Percentiles rank a stretch among this genome's conserved stretches.
These are phyloP conservation scores for Candida silvicultrix DNA, from an alignment of 805 yeast genomes.

Conservation along the genomic window DNA sequence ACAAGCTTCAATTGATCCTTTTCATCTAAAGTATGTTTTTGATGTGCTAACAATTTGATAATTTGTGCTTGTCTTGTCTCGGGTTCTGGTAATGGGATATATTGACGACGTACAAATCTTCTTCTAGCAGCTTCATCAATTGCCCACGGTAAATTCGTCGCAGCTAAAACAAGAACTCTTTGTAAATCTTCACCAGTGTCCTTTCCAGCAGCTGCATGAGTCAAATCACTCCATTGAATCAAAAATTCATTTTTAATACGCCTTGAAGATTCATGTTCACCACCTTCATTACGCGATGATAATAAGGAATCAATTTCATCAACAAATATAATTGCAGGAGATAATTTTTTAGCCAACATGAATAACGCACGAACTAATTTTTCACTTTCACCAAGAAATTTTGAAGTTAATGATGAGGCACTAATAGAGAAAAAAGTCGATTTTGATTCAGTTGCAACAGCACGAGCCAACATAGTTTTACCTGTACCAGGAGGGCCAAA, in stretches of 20 bases:
- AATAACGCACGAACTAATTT: constrained; percentile 87
- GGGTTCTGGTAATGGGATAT: constrained; percentile 88
- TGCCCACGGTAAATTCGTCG: constrained; percentile 95
- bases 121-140: constrained; percentile 96
- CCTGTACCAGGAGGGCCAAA: constrained; percentile 99
- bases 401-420: constrained; percentile 85
- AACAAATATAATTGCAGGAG: constrained; percentile 91
- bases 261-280: constrained; percentile 82
- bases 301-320: constrained; percentile 93
- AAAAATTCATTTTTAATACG: constrained; percentile 89
- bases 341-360: constrained; percentile 72
- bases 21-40: constrained; percentile 62
- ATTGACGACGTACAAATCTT: constrained; percentile 84
- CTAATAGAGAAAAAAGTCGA: constrained; percentile 90
- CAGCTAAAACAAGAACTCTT: constrained; percentile 86
- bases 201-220: constrained; percentile 70
- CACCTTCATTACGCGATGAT: constrained; percentile 59
- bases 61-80: constrained; percentile 76
- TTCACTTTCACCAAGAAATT: constrained; percentile 88
- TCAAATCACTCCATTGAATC: constrained; percentile 90
- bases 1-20: constrained; percentile 57
- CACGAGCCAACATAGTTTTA: constrained; percentile 93
- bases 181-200: constrained; percentile 37
- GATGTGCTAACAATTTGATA: constrained; percentile 57
- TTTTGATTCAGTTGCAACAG: constrained; percentile 92